Conservation (phyloP, 2,329 filamentous ascomycete species). For the Diaporthe sp. region DNA sequence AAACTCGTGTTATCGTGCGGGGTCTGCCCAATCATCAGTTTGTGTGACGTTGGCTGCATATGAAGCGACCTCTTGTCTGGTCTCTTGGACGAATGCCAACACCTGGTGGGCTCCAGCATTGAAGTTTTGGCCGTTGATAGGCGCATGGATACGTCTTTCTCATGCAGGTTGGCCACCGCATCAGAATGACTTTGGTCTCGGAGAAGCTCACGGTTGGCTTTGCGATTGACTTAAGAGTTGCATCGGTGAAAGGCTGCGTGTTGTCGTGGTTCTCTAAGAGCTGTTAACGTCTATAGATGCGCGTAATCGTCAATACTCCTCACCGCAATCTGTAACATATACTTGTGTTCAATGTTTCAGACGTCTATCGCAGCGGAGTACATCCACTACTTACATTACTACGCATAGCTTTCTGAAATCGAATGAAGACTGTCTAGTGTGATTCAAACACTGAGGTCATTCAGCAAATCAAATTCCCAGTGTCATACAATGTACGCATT, state of each 20-base stretch:
- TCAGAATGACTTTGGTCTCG: no score
- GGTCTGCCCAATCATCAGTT: not conserved
- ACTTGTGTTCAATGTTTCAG: no score
- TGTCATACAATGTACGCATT: no score
- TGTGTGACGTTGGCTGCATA: not conserved
- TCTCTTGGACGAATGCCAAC: not conserved
- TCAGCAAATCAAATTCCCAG: no score
- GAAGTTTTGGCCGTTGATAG: not conserved
- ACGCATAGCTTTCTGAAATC: no score
- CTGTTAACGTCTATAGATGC: not conserved
- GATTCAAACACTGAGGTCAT: no score
- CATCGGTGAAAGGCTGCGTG: not conserved
- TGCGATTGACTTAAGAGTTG: not conserved
- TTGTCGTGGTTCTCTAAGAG: not conserved
- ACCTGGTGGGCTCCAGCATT: not conserved
- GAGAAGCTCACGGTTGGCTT: not conserved
- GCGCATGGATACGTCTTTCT: no score
- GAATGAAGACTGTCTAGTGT: no score
- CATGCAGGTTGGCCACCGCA: not conserved
- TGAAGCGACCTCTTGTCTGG: not conserved
- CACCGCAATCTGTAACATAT: not conserved
- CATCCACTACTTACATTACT: no score
- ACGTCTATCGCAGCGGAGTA: no score
- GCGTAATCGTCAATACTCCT: not conserved
- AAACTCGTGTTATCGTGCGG: constrained; percentile 4